A percentile compares a stretch with the other conserved stretches of the same genome.
phyloP scores from a whole-genome alignment of 108 stramenopile genomes.

The Schizochytrium sp. region DNA sequence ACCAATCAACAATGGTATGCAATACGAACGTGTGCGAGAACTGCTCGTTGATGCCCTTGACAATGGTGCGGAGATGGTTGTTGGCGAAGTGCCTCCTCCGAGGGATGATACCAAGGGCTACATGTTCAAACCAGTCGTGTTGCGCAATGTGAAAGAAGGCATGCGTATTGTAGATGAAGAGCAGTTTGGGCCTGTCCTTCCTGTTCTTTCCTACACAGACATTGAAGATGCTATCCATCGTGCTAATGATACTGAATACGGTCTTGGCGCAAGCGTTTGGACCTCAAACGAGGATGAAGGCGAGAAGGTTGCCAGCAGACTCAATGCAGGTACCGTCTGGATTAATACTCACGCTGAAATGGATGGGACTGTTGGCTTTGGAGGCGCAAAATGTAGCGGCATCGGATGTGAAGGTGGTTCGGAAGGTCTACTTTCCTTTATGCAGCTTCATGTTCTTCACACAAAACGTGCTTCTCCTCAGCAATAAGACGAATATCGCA shows the following conservation, averaged over 20 bases:
- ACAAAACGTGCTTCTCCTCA: not conserved
- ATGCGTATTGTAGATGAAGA: conserved; percentile 54
- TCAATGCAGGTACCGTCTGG: not conserved
- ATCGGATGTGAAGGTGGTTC: conserved; percentile 1
- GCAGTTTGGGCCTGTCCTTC: conserved; percentile 2
- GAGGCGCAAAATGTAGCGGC: conserved; percentile 34
- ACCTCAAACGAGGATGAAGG: conserved; percentile 23
- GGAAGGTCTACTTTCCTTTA: not conserved
- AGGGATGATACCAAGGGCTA: not conserved
- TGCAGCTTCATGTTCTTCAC: not conserved
- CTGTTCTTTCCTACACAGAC: conserved; percentile 23
- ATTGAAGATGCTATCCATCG: conserved; percentile 63
- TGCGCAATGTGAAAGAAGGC: not conserved
- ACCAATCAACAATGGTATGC: conserved; percentile 17
- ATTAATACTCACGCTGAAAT: conserved; percentile 15
- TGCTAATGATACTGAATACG: conserved; percentile 77
- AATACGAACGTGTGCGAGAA: not conserved
- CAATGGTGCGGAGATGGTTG: not conserved
- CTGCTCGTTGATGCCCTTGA: conserved; percentile 37
- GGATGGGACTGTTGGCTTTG: not conserved
- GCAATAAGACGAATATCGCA: too few relatives aligned
- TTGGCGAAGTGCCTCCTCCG: not conserved
- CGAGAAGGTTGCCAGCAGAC: not conserved
- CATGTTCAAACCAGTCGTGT: not conserved
- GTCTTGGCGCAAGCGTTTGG: conserved; percentile 90